phyloP scores from a whole-genome alignment of 345 rosid species.

The Pugionium cornutum region DNA sequence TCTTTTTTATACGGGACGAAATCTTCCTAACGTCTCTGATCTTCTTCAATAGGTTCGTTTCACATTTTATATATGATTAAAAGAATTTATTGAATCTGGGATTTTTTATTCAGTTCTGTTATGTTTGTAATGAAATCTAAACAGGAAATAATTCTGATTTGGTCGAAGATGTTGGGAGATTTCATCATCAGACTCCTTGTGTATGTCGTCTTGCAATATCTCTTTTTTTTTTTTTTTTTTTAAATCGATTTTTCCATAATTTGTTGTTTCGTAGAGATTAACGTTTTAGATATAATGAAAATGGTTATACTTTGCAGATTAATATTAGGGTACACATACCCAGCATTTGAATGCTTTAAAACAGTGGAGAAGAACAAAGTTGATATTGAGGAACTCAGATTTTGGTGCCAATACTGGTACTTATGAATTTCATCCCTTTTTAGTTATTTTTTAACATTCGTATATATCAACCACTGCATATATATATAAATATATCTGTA shows the following conservation, averaged over 20 bases:
- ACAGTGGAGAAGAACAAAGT: slow-evolving; percentile 80
- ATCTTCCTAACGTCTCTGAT: slow-evolving; percentile 39
- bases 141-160: slow-evolving; percentile 41
- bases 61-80: background rate
- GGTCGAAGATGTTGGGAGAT: slow-evolving; percentile 69
- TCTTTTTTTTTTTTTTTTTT: background rate
- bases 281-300: background rate
- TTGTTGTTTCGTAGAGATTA: background rate
- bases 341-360: slow-evolving; percentile 88
- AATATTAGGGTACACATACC: slow-evolving; percentile 86
- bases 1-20: slow-evolving; percentile 25
- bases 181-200: slow-evolving; percentile 57
- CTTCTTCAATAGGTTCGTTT: slow-evolving; percentile 35
- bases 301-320: slow-evolving; percentile 49
- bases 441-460: background rate
- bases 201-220: slow-evolving; percentile 43
- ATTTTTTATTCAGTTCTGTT: slow-evolving; percentile 10
- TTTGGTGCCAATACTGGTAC: slow-evolving; percentile 97
- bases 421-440: background rate
- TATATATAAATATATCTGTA: too few relatives aligned
- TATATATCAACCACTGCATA: background rate
- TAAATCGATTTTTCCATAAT: background rate
- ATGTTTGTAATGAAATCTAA: background rate
- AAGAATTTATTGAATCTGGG: background rate
- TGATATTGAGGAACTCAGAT: slow-evolving; percentile 74